Conservation (phyloP, 176 grass and related monocot genomes). For the Oryza coarctata region DNA sequence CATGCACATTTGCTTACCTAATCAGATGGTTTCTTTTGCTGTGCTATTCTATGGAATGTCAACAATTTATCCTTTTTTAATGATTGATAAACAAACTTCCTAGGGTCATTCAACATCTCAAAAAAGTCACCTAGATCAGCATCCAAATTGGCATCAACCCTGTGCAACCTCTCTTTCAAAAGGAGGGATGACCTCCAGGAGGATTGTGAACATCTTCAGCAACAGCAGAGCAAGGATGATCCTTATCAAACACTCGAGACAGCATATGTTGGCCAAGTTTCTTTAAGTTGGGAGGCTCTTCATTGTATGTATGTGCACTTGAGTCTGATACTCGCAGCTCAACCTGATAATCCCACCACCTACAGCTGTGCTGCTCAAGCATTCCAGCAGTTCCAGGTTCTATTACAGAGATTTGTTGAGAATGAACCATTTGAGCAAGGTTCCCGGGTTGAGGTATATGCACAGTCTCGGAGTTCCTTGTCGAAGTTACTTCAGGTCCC, state of each 20-base stretch:
- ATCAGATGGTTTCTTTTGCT: neutral
- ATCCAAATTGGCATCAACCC: slow-evolving; percentile 64
- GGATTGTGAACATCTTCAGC: slow-evolving; percentile 57
- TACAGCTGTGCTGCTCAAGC: slow-evolving; percentile 77
- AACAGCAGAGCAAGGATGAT: slow-evolving; percentile 47
- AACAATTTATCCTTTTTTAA: slow-evolving; percentile 23
- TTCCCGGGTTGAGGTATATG: slow-evolving; percentile 72
- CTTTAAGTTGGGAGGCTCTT: slow-evolving; percentile 91
- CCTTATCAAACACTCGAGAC: slow-evolving; percentile 73
- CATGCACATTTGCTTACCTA: slow-evolving; percentile 3
- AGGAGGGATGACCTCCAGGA: slow-evolving; percentile 52
- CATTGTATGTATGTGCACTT: slow-evolving; percentile 83
- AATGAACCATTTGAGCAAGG: slow-evolving; percentile 92
- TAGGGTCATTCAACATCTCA: slow-evolving; percentile 48
- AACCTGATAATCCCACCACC: slow-evolving; percentile 54
- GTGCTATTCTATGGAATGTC: slow-evolving; percentile 10
- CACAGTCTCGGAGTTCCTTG: slow-evolving; percentile 53
- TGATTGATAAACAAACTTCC: slow-evolving; percentile 23
- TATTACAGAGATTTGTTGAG: slow-evolving; percentile 90
- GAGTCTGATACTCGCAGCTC: slow-evolving; percentile 62
- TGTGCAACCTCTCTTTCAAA: slow-evolving; percentile 89
- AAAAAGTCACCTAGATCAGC: slow-evolving; percentile 74
- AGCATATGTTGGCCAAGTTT: slow-evolving; percentile 81
- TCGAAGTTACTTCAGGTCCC: slow-evolving; percentile 95
- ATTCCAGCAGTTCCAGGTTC: slow-evolving; percentile 95